Evolutionary conservation across 768 basidiomycete species (phyloP).

Genomic region (Phanerochaete sordida): DNA sequence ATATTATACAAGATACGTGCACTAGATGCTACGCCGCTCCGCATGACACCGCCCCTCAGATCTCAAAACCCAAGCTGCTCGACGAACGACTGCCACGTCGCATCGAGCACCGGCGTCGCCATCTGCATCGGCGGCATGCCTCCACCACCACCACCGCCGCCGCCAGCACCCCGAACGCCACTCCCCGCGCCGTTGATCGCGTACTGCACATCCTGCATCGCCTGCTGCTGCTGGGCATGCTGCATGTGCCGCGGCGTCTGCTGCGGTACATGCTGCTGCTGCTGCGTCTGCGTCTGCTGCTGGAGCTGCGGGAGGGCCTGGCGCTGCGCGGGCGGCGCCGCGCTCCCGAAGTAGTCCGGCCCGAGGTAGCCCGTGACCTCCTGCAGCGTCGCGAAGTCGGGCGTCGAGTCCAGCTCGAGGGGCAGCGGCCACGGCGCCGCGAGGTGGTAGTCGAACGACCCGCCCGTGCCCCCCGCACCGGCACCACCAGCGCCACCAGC

Average conservation of each 20-base stretch:
- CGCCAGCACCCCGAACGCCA: too few species aligned
- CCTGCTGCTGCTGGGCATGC: neutral
- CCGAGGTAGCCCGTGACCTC: neutral
- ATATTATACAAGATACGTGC: neutral
- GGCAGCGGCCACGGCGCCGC: conserved; percentile 26
- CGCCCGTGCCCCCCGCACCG: neutral
- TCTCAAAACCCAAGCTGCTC: conserved; percentile 56
- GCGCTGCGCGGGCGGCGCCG: neutral
- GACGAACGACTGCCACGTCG: conserved; percentile 65
- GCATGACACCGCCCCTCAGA: neutral
- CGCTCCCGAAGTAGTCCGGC: neutral
- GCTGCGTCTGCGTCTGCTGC: neutral
- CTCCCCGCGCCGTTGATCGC: neutral
- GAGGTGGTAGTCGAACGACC: conserved; percentile 25
- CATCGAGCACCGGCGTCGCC: conserved; percentile 42
- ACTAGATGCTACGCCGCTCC: neutral
- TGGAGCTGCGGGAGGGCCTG: neutral
- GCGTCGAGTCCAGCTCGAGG: neutral
- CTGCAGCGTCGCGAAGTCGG: conserved; percentile 5
- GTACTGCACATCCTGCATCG: neutral
- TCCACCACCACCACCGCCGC: neutral
- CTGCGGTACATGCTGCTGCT: neutral
- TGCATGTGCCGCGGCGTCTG: neutral
- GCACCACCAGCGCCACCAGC: conserved; percentile 20
- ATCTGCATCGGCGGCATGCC: conserved; percentile 10